A percentile compares a stretch with the other conserved stretches of the same genome.
Conservation (phyloP, 2,329 filamentous ascomycete genomes). For the Sporothrix brunneoviolacea region DNA sequence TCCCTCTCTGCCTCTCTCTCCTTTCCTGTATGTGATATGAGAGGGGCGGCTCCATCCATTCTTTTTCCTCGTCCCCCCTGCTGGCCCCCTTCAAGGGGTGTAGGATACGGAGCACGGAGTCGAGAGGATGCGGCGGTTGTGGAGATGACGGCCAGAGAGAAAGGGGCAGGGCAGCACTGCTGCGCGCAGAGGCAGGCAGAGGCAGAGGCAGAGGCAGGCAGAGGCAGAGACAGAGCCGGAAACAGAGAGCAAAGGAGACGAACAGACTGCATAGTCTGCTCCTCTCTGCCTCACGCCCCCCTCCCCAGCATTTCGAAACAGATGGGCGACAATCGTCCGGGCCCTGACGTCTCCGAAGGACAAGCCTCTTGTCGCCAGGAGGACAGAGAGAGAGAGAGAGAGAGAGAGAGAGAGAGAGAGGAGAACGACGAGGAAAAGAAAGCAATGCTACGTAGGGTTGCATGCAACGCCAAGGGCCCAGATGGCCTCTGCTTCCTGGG, state of each 20-base stretch:
- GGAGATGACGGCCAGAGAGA: background rate
- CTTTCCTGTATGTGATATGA: background rate
- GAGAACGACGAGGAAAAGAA: too few species aligned
- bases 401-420: too few species aligned
- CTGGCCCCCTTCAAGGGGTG: constrained; percentile 5
- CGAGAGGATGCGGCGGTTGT: background rate
- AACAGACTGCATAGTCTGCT: too few species aligned
- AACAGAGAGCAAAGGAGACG: background rate
- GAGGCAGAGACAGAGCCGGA: too few species aligned
- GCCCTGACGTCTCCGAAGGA: constrained; percentile 24
- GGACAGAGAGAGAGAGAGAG: background rate
- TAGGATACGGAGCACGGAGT: background rate
- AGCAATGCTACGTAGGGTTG: constrained; percentile 6
- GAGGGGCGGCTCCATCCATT: background rate
- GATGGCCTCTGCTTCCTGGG: constrained; percentile 7
- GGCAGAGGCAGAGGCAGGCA: too few species aligned
- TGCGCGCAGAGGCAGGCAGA: too few species aligned
- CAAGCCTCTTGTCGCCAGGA: background rate
- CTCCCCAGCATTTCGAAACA: constrained; percentile 34
- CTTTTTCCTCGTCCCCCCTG: background rate
- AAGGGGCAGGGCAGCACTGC: too few species aligned
- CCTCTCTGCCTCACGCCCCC: background rate
- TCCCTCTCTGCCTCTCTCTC: background rate
- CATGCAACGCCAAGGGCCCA: constrained; percentile 10
- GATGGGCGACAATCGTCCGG: constrained; percentile 27